phyloP scores from a whole-genome alignment of 2,329 filamentous ascomycete species.

The Trichoderma guizhouense region DNA sequence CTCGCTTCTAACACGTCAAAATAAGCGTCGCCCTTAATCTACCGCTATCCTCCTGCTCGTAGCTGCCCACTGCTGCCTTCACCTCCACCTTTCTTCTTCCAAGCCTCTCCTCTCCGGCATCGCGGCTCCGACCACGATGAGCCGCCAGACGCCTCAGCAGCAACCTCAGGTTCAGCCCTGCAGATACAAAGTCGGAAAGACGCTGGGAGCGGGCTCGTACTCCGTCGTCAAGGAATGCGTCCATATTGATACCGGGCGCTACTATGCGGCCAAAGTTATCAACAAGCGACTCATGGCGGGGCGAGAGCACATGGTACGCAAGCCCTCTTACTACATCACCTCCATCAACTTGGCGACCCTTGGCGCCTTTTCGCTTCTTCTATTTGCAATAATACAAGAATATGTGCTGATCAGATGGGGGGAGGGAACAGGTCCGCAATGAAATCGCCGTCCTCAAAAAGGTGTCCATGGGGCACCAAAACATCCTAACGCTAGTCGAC shows the following conservation, averaged over 20 bases:
- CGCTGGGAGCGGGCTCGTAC: slow-evolving; percentile 91
- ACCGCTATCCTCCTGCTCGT: not conserved
- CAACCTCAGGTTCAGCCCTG: slow-evolving; percentile 80
- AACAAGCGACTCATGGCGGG: slow-evolving; percentile 98
- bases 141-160: slow-evolving; percentile 27
- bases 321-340: not conserved
- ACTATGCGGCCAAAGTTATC: slow-evolving; percentile 99
- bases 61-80: not conserved
- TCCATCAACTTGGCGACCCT: not conserved
- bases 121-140: slow-evolving; percentile 23
- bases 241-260: slow-evolving; percentile 94
- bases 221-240: slow-evolving; percentile 99
- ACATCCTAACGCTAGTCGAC: slow-evolving; percentile 95
- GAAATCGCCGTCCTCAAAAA: slow-evolving; percentile 96
- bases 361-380: not conserved
- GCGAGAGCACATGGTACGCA: slow-evolving; percentile 88
- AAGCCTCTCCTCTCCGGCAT: not conserved
- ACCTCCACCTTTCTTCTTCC: not conserved
- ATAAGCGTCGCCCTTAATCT: not conserved
- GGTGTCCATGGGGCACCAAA: slow-evolving; percentile 98
- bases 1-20: not conserved
- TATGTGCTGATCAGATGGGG: not conserved
- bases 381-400: not conserved
- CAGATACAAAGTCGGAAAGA: slow-evolving; percentile 98
- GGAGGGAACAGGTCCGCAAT: slow-evolving; percentile 70